Conservation (phyloP, 2,329 filamentous ascomycete genomes). For the Lecanicillium sp. region DNA sequence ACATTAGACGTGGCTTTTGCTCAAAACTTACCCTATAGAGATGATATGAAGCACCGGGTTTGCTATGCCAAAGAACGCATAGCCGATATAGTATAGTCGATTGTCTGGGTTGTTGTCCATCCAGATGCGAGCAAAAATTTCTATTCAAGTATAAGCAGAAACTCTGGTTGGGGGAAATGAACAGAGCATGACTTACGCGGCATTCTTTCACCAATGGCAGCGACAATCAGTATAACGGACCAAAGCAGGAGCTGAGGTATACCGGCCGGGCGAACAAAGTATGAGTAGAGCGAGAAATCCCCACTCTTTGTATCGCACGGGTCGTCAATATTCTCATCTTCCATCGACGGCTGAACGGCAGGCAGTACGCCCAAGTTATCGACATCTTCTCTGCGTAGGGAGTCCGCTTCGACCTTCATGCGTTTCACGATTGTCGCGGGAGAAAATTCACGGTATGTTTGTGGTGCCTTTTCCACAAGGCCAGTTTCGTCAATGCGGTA, state of each 20-base stretch:
- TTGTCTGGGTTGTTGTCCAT: conserved; percentile 13
- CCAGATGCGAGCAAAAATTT: conserved; percentile 6
- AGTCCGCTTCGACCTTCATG: not conserved
- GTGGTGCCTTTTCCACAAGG: not conserved
- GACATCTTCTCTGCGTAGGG: not conserved
- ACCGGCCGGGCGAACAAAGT: not conserved
- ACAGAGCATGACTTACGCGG: not conserved
- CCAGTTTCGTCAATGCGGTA: not conserved
- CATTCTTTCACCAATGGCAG: not conserved
- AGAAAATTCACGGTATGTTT: not conserved
- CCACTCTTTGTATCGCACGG: not conserved
- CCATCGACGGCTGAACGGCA: not conserved
- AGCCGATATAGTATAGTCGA: conserved; percentile 1
- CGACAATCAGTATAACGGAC: not conserved
- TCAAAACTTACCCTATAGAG: not conserved
- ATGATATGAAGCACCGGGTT: not conserved
- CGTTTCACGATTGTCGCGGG: not conserved
- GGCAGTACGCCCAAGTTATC: not conserved
- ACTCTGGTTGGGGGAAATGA: not conserved
- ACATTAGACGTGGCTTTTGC: not conserved
- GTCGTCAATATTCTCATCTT: not conserved
- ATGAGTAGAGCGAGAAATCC: conserved; percentile 6
- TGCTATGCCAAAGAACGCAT: not conserved
- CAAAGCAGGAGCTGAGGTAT: not conserved
- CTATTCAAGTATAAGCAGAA: not conserved